A percentile compares a stretch with the other conserved stretches of the same genome.
These are phyloP conservation scores for Pterocarpus santalinus DNA, from an alignment of 306 rosid species.

Conservation along the genomic window DNA sequence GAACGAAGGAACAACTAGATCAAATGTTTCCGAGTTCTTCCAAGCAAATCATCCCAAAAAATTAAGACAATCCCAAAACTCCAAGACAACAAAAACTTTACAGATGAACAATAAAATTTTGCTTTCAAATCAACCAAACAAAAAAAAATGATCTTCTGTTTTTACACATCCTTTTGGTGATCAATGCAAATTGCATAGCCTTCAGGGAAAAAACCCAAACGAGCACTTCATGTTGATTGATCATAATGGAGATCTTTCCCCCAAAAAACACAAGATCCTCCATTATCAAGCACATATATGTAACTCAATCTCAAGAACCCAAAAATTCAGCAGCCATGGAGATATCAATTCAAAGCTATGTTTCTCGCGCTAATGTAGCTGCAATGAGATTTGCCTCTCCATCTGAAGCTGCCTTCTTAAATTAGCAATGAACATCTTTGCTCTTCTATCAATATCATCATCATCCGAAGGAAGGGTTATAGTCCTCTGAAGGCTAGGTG, in stretches of 20 bases:
- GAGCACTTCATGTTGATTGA: not conserved
- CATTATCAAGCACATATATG: not conserved
- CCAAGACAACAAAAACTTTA: not conserved
- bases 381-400: conserved; percentile 82
- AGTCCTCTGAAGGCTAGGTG: conserved; percentile 62
- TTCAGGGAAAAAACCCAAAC: not conserved
- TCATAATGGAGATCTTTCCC: conserved; percentile 27
- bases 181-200: conserved; percentile 9
- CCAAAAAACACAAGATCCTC: conserved; percentile 32
- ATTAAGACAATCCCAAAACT: conserved; percentile 6
- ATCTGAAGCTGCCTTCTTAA: conserved; percentile 76
- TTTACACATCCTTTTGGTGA: not conserved
- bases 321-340: conserved; percentile 31
- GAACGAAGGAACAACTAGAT: conserved; percentile 10
- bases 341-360: conserved; percentile 53
- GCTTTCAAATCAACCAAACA: not conserved
- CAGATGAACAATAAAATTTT: not conserved
- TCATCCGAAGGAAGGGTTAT: conserved; percentile 71
- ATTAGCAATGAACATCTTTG: conserved; percentile 76
- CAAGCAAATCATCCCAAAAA: not conserved
- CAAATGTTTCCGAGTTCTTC: not conserved
- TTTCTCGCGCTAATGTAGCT: conserved; percentile 63
- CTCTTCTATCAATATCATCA: conserved; percentile 75
- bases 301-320: not conserved
- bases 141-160: not conserved